Percentiles rank a stretch among this genome's conserved stretches.
Conservation (phyloP, 2,329 filamentous ascomycete genomes). For the Trichoderma brevicompactum region DNA sequence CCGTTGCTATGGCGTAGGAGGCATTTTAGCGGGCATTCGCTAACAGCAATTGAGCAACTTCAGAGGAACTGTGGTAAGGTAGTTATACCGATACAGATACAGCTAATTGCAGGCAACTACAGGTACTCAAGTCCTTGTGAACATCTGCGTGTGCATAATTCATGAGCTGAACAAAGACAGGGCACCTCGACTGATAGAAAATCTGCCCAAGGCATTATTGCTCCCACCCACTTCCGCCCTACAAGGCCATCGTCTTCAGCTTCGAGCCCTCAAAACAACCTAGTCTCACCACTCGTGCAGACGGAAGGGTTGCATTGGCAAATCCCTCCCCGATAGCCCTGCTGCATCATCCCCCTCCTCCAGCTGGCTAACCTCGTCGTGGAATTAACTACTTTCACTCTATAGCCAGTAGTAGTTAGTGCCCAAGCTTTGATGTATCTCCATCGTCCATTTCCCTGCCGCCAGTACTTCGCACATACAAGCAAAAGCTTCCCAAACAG, state of each 20-base stretch:
- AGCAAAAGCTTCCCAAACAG: too few relatives aligned
- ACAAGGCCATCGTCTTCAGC: slow-evolving; percentile 6
- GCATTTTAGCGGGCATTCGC: too few relatives aligned
- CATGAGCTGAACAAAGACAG: not conserved
- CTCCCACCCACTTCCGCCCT: not conserved
- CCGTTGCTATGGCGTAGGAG: not conserved
- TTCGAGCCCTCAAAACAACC: not conserved
- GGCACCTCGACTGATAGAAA: too few relatives aligned
- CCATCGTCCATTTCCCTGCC: too few relatives aligned
- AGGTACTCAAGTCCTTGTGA: too few relatives aligned
- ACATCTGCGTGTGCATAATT: too few relatives aligned
- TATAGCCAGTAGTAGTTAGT: too few relatives aligned
- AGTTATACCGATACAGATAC: too few relatives aligned
- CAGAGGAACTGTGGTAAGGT: too few relatives aligned
- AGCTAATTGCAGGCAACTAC: too few relatives aligned
- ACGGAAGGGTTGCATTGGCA: slow-evolving; percentile 13
- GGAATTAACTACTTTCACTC: not conserved
- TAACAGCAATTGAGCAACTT: too few relatives aligned
- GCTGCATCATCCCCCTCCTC: not conserved
- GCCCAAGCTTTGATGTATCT: not conserved
- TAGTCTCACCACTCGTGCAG: slow-evolving; percentile 1
- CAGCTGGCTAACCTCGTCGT: not conserved
- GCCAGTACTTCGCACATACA: too few relatives aligned
- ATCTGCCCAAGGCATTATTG: slow-evolving; percentile 17
- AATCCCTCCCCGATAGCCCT: slow-evolving; percentile 22